A percentile compares a stretch with the other conserved stretches of the same genome.
Conservation (phyloP, 768 basidiomycete genomes). For the Leccinum olivaceopallidum region DNA sequence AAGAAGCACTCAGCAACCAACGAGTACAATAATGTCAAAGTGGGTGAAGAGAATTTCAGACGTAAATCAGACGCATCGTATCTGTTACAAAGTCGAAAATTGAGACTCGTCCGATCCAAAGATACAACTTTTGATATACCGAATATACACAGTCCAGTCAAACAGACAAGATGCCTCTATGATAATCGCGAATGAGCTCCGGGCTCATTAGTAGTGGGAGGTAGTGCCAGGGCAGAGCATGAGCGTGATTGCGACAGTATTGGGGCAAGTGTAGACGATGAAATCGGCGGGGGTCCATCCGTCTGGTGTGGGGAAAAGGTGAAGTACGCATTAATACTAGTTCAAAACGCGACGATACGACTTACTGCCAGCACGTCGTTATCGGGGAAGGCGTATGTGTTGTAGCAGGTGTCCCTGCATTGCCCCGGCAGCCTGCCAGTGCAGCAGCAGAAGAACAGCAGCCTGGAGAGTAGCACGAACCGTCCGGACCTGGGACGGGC, state of each 20-base stretch:
- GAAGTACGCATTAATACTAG: not conserved
- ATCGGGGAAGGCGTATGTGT: conserved; percentile 36
- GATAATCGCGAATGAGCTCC: not conserved
- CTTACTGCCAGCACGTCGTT: conserved; percentile 3
- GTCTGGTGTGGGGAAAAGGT: conserved; percentile 3
- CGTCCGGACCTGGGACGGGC: conserved; percentile 29
- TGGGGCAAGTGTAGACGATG: conserved; percentile 30
- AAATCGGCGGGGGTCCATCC: conserved; percentile 29
- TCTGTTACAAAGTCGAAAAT: not conserved
- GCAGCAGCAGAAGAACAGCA: conserved; percentile 29
- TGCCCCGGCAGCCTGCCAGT: conserved; percentile 24
- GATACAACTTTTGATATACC: not conserved
- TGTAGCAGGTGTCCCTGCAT: conserved; percentile 26
- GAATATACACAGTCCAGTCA: too few relatives aligned
- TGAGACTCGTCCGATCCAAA: not conserved
- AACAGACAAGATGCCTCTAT: not conserved
- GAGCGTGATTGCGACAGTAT: conserved; percentile 26
- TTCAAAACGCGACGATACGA: not conserved
- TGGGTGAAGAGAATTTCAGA: not conserved
- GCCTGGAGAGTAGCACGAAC: conserved; percentile 27
- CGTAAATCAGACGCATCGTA: not conserved
- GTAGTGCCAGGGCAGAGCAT: conserved; percentile 27
- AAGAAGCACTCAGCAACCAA: not conserved
- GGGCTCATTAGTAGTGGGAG: not conserved
- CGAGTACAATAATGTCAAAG: not conserved